Percentiles rank a stretch among this genome's conserved stretches.
Evolutionary conservation across 257 asterid genomes (phyloP).

Genomic region (Nicotiana otophora): DNA sequence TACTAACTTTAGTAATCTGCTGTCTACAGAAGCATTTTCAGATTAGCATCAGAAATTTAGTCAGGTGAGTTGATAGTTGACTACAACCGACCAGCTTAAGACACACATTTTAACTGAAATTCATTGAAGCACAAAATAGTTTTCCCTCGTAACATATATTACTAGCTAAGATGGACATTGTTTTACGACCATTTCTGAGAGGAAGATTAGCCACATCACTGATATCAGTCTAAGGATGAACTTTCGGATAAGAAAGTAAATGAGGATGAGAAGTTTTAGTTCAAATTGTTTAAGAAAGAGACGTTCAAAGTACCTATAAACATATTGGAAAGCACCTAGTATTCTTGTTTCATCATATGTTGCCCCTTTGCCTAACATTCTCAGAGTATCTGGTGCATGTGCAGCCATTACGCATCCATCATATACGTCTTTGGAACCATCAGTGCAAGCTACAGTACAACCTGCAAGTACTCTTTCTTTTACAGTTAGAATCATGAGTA

Average conservation of each 20-base stretch:
- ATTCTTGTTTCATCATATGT: constrained; percentile 65
- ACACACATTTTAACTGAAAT: too few species aligned
- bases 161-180: neutral
- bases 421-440: constrained; percentile 46
- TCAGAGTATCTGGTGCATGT: constrained; percentile 87
- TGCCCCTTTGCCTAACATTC: constrained; percentile 63
- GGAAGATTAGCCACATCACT: neutral
- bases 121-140: too few species aligned
- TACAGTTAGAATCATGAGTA: neutral
- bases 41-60: neutral
- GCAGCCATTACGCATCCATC: constrained; percentile 75
- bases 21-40: neutral
- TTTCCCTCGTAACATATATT: neutral
- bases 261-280: neutral
- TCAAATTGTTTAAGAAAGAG: neutral
- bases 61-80: neutral
- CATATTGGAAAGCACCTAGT: constrained; percentile 89
- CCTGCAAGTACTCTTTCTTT: constrained; percentile 36
- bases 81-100: too few species aligned
- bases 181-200: neutral
- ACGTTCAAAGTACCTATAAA: constrained; percentile 47
- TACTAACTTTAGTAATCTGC: neutral
- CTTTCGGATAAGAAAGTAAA: neutral
- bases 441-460: constrained; percentile 44
- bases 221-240: neutral